Conservation (phyloP, 148 eudicot species). For the Amaranthus cruentus region DNA sequence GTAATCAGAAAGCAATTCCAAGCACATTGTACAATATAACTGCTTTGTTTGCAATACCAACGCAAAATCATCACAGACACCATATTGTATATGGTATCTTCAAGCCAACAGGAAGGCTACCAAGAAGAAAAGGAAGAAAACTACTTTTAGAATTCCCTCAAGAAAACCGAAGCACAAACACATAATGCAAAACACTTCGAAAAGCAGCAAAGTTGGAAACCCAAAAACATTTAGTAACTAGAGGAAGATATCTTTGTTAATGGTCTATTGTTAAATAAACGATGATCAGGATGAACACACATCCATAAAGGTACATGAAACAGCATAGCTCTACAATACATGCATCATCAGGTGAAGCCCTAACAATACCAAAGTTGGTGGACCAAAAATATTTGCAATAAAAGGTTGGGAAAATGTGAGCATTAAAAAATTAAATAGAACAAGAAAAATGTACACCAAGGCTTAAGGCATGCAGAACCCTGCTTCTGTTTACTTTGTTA, state of each 20-base stretch:
- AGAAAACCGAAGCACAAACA: not conserved
- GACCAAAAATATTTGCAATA: not conserved
- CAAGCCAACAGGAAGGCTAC: not conserved
- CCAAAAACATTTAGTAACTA: too few relatives aligned
- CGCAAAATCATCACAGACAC: not conserved
- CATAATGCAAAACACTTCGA: too few relatives aligned
- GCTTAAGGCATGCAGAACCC: not conserved
- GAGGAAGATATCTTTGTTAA: not conserved
- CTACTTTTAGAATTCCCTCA: not conserved
- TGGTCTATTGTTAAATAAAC: not conserved
- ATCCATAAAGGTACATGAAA: not conserved
- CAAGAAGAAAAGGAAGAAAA: not conserved
- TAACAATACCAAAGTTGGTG: not conserved
- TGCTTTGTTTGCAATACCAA: not conserved
- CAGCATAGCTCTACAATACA: not conserved
- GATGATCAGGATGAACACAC: not conserved
- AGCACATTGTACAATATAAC: not conserved
- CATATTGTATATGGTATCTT: not conserved
- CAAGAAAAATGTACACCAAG: not conserved
- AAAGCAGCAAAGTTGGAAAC: too few relatives aligned
- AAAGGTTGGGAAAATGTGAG: not conserved
- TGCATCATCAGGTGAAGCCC: not conserved
- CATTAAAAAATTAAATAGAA: not conserved
- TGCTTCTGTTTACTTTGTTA: not conserved
- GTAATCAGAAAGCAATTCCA: slow-evolving; percentile 11